Evolutionary conservation across 1,284 basidiomycete genomes (phyloP).

Genomic region (Ceratobasidium sp.): DNA sequence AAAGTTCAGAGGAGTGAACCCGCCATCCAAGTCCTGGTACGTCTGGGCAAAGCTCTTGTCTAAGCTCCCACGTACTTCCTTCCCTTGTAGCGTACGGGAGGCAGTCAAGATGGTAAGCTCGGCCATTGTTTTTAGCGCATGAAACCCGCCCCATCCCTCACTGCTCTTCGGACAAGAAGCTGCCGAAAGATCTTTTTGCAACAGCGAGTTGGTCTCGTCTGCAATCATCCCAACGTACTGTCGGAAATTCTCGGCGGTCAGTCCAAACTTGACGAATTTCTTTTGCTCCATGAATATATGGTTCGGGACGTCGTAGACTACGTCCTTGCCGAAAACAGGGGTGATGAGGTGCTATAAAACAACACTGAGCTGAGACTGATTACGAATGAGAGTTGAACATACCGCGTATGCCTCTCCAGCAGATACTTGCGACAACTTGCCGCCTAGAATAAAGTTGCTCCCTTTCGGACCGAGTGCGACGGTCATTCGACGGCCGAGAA

Average conservation of each 20-base stretch:
- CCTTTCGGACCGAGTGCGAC: slow-evolving; percentile 93
- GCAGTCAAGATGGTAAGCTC: slow-evolving; percentile 97
- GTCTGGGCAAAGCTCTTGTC: slow-evolving; percentile 88
- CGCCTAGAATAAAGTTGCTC: slow-evolving; percentile 94
- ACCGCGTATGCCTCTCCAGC: slow-evolving; percentile 98
- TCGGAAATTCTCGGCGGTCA: slow-evolving; percentile 92
- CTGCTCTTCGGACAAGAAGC: slow-evolving; percentile 51
- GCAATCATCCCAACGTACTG: slow-evolving; percentile 93
- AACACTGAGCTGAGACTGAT: slow-evolving; percentile 59
- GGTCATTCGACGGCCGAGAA: slow-evolving; percentile 90
- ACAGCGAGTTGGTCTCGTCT: slow-evolving; percentile 80
- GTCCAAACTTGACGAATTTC: slow-evolving; percentile 94
- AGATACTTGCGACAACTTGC: slow-evolving; percentile 90
- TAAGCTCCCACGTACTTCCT: slow-evolving; percentile 82
- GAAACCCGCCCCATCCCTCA: slow-evolving; percentile 71
- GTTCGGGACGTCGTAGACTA: slow-evolving; percentile 98
- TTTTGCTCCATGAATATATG: slow-evolving; percentile 99
- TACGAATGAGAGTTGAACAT: slow-evolving; percentile 27
- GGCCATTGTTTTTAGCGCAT: slow-evolving; percentile 77
- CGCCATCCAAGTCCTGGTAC: slow-evolving; percentile 92
- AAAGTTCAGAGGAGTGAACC: slow-evolving; percentile 93
- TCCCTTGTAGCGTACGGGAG: slow-evolving; percentile 90
- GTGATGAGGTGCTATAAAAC: slow-evolving; percentile 81
- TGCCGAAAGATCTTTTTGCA: slow-evolving; percentile 63
- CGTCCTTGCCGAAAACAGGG: slow-evolving; percentile 95